A percentile compares a stretch with the other conserved stretches of the same genome.
Evolutionary conservation across 257 asterid species (phyloP).

Genomic region (Solanum gracilifrons): DNA sequence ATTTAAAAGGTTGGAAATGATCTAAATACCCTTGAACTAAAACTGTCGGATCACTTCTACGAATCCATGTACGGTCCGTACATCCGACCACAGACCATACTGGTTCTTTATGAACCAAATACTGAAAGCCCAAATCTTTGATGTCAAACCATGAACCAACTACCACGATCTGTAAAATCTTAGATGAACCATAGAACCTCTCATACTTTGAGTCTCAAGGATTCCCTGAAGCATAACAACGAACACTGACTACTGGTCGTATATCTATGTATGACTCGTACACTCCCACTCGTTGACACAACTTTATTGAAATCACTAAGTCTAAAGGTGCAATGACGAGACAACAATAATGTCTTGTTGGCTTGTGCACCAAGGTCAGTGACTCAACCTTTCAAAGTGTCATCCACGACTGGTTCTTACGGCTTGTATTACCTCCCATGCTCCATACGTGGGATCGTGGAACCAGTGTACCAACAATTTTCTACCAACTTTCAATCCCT

Average conservation of each 20-base stretch:
- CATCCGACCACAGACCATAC: not conserved
- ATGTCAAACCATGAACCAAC: not conserved
- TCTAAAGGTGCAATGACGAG: not conserved
- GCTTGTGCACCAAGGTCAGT: not conserved
- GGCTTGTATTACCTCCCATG: not conserved
- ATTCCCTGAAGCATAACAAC: not conserved
- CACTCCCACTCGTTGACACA: not conserved
- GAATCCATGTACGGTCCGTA: not conserved
- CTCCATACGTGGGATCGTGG: not conserved
- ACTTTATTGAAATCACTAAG: not conserved
- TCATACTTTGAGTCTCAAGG: not conserved
- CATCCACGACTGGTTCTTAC: not conserved
- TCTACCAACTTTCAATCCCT: not conserved
- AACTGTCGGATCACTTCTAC: too few species aligned
- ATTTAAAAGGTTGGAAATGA: too few species aligned
- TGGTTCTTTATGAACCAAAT: not conserved
- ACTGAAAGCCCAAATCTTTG: not conserved
- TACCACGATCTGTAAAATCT: not conserved
- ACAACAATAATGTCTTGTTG: not conserved
- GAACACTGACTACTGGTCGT: not conserved
- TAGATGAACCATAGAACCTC: not conserved
- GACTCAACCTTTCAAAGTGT: not conserved
- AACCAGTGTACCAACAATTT: not conserved
- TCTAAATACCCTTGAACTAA: too few species aligned
- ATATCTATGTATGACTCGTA: not conserved